Conservation (phyloP, 139 green algal genomes). For the Tetratostichococcus sp. region DNA sequence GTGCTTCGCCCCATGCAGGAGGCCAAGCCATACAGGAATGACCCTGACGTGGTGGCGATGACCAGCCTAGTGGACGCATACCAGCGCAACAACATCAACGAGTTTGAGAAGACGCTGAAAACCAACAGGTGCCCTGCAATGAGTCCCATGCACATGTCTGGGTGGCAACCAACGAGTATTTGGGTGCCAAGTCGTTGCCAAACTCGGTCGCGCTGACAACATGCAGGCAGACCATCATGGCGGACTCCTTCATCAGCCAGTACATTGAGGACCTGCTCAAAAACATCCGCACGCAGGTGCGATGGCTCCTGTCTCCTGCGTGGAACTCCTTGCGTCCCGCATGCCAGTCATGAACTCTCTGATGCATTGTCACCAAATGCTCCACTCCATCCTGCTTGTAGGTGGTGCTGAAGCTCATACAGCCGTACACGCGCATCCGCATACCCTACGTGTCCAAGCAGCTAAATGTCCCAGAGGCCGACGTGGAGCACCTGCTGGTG, state of each 20-base stretch:
- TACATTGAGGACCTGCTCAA: constrained; percentile 95
- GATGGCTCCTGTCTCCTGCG: no score
- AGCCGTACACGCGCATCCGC: constrained; percentile 89
- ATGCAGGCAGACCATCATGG: constrained; percentile 80
- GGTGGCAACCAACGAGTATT: no score
- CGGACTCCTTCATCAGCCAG: constrained; percentile 92
- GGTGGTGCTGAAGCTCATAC: constrained; percentile 86
- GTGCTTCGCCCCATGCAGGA: constrained; percentile 47
- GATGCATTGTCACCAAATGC: no score
- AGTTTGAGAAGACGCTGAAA: constrained; percentile 91
- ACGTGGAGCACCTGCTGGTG: constrained; percentile 94
- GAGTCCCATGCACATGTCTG: constrained; percentile 1
- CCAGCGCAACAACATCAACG: constrained; percentile 85
- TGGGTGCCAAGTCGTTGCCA: no score
- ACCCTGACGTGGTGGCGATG: constrained; percentile 78
- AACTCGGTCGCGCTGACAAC: no score
- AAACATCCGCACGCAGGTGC: constrained; percentile 90
- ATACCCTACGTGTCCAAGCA: constrained; percentile 84
- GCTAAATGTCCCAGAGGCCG: constrained; percentile 84
- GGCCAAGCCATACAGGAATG: constrained; percentile 85
- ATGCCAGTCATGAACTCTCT: no score
- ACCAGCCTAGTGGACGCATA: constrained; percentile 94
- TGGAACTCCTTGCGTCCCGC: no score
- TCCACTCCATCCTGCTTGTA: no score
- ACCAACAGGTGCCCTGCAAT: constrained; percentile 46